Evolutionary conservation across 2,329 filamentous ascomycete genomes (phyloP), one percentile per base, ranked within the genome.

Genomic region (Botryotinia narcissicola): DNA sequence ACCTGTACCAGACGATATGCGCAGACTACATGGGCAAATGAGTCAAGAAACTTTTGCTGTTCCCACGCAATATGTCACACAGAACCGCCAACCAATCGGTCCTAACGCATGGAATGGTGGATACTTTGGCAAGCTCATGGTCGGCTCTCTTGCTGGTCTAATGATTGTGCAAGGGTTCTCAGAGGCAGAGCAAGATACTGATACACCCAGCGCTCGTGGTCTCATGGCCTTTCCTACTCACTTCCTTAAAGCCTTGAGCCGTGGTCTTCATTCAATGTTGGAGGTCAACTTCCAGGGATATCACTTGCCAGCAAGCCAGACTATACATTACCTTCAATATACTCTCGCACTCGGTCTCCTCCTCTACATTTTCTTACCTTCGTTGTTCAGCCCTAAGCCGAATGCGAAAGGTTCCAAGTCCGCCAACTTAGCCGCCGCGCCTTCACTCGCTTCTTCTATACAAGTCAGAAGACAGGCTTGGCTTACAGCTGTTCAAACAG

Each of bases 401-500:
- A 81, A 83, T 44, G 85, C 87, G 48, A 89, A 88, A 70, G 84
- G 88, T 5, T 87, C 87, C 71, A 85, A 85, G 75, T 79, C 82
- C 73, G 83, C 90, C 72, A 82, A 83, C 25, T 80, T 85, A 75
- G 74, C 84, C 51, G 84, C 87, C 29, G 91, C 89, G 9, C 92
- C 92, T 3, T 94, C 93, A 3, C 85, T 94, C 73, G 90, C 93
- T 4, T 95, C 94, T 0, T 92, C 95, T 0, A 94, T 97, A 73
- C 90, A 96, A 77, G 92, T 97, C 63, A 91, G 94, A 69, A 90
- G 92, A 74, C 93, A 94, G 81, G 95, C 95, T 46, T 98, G 95
- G 95, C 90, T 97, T 73, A 98, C 95, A 4, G 93, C 95, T 12
- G 91, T 97, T 74, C 95, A 97, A 83, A 95, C 92, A 6, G 93